Conservation (phyloP, 2,329 filamentous ascomycete genomes). For the Spiromastix sp. region DNA sequence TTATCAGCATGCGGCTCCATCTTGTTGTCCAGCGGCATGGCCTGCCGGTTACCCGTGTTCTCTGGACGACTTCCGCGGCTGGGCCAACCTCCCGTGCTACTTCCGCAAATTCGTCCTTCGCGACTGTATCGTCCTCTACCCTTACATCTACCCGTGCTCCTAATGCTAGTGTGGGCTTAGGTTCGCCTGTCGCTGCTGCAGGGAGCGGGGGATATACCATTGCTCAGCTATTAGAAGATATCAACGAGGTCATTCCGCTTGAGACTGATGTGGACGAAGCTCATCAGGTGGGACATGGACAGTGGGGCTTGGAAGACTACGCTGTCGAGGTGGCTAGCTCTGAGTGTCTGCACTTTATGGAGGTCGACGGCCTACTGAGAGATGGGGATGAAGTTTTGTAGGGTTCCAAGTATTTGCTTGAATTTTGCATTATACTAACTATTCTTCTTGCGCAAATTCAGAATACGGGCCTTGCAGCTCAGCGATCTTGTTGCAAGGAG, state of each 20-base stretch:
- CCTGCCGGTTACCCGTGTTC: constrained; percentile 59
- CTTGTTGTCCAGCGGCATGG: constrained; percentile 62
- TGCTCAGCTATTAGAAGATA: constrained; percentile 62
- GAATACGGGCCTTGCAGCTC: constrained; percentile 66
- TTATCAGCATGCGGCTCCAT: constrained; percentile 71
- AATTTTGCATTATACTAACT: constrained; percentile 1
- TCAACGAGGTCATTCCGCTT: constrained; percentile 72
- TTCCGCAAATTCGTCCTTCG: constrained; percentile 21
- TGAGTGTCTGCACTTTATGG: constrained; percentile 80
- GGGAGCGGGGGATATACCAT: constrained; percentile 54
- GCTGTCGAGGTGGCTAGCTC: constrained; percentile 71
- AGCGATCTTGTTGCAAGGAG: constrained; percentile 64
- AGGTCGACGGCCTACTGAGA: constrained; percentile 58
- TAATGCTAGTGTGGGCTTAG: constrained; percentile 23
- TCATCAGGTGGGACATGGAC: constrained; percentile 22
- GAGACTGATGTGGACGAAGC: constrained; percentile 47
- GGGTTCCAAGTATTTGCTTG: constrained; percentile 22
- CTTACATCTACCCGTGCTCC: constrained; percentile 24
- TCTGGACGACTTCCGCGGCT: constrained; percentile 53
- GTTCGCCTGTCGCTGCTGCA: constrained; percentile 11
- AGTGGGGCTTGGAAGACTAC: constrained; percentile 85
- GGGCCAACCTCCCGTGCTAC: constrained; percentile 21
- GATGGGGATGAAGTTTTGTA: constrained; percentile 78
- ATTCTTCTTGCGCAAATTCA: constrained; percentile 22
- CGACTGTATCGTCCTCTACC: constrained; percentile 9